These are phyloP conservation scores for Nakazawaea laoshanensis DNA, from an alignment of 805 yeast genomes.

Conservation along the genomic window DNA sequence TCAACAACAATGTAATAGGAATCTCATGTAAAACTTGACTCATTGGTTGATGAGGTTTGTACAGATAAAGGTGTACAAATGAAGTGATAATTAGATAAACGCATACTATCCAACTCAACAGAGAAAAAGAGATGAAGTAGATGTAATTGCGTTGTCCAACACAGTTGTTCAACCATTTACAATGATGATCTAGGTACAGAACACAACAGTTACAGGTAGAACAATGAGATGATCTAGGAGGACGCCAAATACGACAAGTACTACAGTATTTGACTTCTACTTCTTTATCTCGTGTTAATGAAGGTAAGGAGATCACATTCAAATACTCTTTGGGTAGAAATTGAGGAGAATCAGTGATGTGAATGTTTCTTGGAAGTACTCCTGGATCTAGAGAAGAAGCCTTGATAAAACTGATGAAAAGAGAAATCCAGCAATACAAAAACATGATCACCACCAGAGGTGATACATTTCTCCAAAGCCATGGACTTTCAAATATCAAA, in stretches of 20 bases:
- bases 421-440: constrained; percentile 46
- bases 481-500: constrained; percentile 38
- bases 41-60: constrained; percentile 8
- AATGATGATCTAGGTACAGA: constrained; percentile 49
- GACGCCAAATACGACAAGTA: constrained; percentile 23
- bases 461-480: constrained; percentile 49
- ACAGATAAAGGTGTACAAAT: constrained; percentile 22
- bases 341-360: constrained; percentile 33
- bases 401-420: constrained; percentile 38
- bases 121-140: constrained; percentile 46
- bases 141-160: constrained; percentile 67
- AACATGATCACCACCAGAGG: constrained; percentile 51
- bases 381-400: constrained; percentile 68
- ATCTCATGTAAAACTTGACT: constrained; percentile 16
- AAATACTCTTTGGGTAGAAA: constrained; percentile 51
- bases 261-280: constrained; percentile 47
- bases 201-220: constrained; percentile 31
- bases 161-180: constrained; percentile 65
- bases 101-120: constrained; percentile 24
- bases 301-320: constrained; percentile 41
- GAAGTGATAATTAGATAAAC: constrained; percentile 20
- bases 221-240: constrained; percentile 35
- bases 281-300: constrained; percentile 16
- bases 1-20: constrained; percentile 43
- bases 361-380: constrained; percentile 56